Percentiles rank a stretch among this genome's conserved stretches.
Conservation (phyloP, 2,329 filamentous ascomycete genomes). For the Akanthomyces dipterigenus region DNA sequence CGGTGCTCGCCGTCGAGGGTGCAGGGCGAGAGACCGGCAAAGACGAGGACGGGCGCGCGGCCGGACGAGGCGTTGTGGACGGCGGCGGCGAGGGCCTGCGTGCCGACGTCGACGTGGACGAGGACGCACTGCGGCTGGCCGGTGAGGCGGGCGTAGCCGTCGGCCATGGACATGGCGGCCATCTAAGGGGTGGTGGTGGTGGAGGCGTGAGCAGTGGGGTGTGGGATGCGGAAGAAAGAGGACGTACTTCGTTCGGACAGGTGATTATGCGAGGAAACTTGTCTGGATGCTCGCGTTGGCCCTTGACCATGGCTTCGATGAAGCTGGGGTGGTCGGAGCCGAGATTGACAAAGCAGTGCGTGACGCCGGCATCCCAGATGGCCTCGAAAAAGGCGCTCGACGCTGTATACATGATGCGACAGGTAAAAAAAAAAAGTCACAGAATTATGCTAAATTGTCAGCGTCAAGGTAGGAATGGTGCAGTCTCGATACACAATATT, state of each 20-base stretch:
- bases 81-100: conserved; percentile 69
- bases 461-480: no score
- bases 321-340: conserved; percentile 71
- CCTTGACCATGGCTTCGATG: conserved; percentile 74
- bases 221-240: neutral
- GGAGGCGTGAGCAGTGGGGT: neutral
- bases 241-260: conserved; percentile 66
- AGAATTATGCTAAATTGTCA: neutral
- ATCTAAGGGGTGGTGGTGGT: conserved; percentile 42
- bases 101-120: conserved; percentile 76
- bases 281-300: conserved; percentile 57
- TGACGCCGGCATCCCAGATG: conserved; percentile 61
- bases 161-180: conserved; percentile 79
- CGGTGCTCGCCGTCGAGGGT: conserved; percentile 72
- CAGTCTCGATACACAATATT: neutral
- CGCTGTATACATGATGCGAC: conserved; percentile 55
- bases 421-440: no score
- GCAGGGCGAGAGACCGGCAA: conserved; percentile 70
- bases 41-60: conserved; percentile 67
- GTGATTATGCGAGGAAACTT: conserved; percentile 69
- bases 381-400: conserved; percentile 80
- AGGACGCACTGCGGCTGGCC: conserved; percentile 70
- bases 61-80: conserved; percentile 75
- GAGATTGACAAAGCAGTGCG: conserved; percentile 57
- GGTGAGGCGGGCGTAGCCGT: conserved; percentile 69